Evolutionary conservation across 345 rosid species (phyloP).

Genomic region (Sonneratia caseolaris): DNA sequence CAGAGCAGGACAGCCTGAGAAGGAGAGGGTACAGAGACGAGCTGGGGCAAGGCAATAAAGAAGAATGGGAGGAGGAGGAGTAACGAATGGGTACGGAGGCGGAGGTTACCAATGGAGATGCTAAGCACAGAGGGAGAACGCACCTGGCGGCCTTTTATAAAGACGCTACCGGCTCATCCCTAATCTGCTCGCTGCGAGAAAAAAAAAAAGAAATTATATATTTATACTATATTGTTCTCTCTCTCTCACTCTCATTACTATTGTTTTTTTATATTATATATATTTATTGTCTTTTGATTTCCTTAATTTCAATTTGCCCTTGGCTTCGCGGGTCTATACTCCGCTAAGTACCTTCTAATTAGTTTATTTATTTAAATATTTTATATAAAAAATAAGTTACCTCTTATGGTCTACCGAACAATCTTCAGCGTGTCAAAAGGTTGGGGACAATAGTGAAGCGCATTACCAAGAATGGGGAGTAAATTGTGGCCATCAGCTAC

Average conservation of each 20-base stretch:
- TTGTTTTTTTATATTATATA: background rate
- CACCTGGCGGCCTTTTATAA: slow-evolving; percentile 16
- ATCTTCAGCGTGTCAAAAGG: too few relatives aligned
- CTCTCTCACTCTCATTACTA: background rate
- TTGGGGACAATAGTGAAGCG: background rate
- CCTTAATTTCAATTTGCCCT: background rate
- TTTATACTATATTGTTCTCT: background rate
- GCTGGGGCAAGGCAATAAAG: background rate
- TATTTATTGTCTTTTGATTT: background rate
- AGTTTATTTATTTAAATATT: too few relatives aligned
- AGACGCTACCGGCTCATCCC: slow-evolving; percentile 3
- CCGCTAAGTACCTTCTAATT: too few relatives aligned
- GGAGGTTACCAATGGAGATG: background rate
- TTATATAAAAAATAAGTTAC: too few relatives aligned
- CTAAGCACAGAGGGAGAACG: background rate
- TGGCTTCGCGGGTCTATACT: background rate
- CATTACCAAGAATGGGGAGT: background rate
- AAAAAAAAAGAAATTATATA: background rate
- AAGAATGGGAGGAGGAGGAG: background rate
- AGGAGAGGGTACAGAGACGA: background rate
- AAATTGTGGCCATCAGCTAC: background rate
- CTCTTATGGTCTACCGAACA: too few relatives aligned
- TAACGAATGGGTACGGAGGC: background rate
- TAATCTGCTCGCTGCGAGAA: too few relatives aligned
- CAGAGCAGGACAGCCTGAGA: background rate